Base-by-base conservation (phyloP, 148 eudicot species). In the Hydrangea macrophylla region DNA sequence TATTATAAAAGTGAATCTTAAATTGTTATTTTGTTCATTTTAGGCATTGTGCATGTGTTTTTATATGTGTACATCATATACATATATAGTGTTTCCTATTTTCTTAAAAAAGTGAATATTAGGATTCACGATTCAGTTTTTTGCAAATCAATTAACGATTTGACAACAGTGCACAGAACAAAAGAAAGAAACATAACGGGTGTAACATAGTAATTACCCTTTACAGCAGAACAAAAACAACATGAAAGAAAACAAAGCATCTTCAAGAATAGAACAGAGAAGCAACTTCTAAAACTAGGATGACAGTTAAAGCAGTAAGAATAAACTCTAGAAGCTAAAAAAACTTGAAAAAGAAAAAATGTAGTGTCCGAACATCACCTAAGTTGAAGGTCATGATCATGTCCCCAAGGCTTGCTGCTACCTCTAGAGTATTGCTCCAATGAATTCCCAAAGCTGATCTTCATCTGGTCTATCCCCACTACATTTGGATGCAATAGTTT, bases 401-500 rank as follows among this genome's bases (percentile, higher is more conserved):
- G 88, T 64, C 88, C 88, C 98, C 98, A 92, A 57, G 85, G 83
- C 77, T 79, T 85, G 83, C 77, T 75, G 62, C 84, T 76, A 68
- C 69, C 67, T 71, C 81, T 79, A 27, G 80, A 32, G 72, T 67
- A 81, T 71, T 81, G 77, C 71, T 75, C 90, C 40, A 70, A 73
- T 39, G 81, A 77, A 63, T 73, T 78, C 58, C 79, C 78, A 53
- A 71, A 68, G 70, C 77, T 78, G 40, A 55, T 70, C 72, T 79
- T 84, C 85, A 94, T 72, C 74, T 79, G 78, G 78, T 94, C 98
- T 66, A 94, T 94, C 58, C 80, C 88, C 75, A 86, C 85, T 63
- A 94, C 79, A 83, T 85, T 88, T 66, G 98, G 98, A 76, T 81
- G 76, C 59, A 89, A 70, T 69, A 94, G 78, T 63, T 88, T 86